Evolutionary conservation across 2,329 filamentous ascomycete species (phyloP), one percentile per base, ranked within the genome.

Genomic region (Leptosphaerulina australis): DNA sequence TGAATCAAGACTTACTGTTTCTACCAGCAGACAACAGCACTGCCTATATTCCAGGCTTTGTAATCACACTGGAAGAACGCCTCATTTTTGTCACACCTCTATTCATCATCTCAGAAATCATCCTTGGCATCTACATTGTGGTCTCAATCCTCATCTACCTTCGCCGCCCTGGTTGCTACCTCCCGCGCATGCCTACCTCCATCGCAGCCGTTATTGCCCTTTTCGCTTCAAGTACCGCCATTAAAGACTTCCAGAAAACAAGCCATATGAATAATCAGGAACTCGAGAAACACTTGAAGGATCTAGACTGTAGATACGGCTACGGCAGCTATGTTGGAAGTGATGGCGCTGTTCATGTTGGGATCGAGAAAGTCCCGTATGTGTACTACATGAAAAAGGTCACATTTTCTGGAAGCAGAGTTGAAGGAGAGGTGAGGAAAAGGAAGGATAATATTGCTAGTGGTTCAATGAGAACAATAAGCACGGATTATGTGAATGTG

Each of bases 281-380:
- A 20, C 55, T 56, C 1, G 38, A 44, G 11, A 15, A 45, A 6
- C 30, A 56, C 37, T 28, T 68, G 3, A 18, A 62, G 14, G 43
- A 44, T 7, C 43, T 63, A 11, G 60, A 43, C 24, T 38, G 43
- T 20, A 54, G 38, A 0, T 78, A 77, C 40, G 77, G 76, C 0
- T 84, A 79, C 57, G 81, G 82, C 0, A 68, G 70, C 0, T 84
- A 75, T 44, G 44, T 80, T 0, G 80, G 79, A 0, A 58, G 53
- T 0, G 50, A 84, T 55, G 76, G 78, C 0, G 67, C 70, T 4
- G 63, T 66, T 0, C 78, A 83, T 46, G 44, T 81, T 0, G 82
- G 82, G 0, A 77, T 84, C 33, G 81, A 84, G 33, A 58, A 72
- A n/a, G 73, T 77, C 22, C 75, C 76, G 0, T 75, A 75, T 45